Evolutionary conservation across 345 rosid species (phyloP).

Genomic region (Theobroma cacao): DNA sequence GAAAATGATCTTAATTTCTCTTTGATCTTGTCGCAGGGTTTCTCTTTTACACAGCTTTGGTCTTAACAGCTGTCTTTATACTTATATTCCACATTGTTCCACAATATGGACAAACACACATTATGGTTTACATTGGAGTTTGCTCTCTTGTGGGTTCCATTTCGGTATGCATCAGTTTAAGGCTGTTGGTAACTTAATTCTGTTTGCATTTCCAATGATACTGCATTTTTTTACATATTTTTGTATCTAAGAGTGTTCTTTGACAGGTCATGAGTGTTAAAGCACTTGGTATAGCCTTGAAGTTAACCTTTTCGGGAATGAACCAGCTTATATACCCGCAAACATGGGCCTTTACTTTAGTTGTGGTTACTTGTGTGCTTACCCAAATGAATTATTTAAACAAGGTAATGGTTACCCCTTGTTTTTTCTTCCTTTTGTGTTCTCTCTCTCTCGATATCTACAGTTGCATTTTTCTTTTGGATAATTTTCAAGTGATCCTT

Average conservation of each 20-base stretch:
- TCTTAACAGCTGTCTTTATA: constrained; percentile 62
- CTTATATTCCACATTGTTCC: constrained; percentile 72
- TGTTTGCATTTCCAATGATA: neutral
- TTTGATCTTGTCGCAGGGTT: constrained; percentile 56
- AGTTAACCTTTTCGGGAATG: constrained; percentile 73
- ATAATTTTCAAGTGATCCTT: neutral
- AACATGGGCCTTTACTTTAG: constrained; percentile 63
- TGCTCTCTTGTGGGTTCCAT: constrained; percentile 97
- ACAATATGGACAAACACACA: constrained; percentile 89
- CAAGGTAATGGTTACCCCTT: constrained; percentile 38
- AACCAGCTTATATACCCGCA: constrained; percentile 76
- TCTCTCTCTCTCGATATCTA: neutral
- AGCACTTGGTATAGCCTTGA: constrained; percentile 78
- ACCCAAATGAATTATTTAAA: constrained; percentile 78
- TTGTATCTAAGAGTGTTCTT: neutral
- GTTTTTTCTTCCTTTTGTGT: neutral
- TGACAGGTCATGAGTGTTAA: constrained; percentile 83
- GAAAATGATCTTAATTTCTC: constrained; percentile 7
- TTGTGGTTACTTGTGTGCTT: constrained; percentile 61
- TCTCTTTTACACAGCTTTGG: constrained; percentile 77
- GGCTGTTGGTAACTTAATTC: neutral
- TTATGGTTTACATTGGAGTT: constrained; percentile 90
- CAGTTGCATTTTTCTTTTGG: neutral
- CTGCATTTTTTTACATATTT: neutral
- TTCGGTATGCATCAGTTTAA: constrained; percentile 54